Evolutionary conservation across 148 eudicot species (phyloP).

Genomic region (Suaeda aralocaspica): DNA sequence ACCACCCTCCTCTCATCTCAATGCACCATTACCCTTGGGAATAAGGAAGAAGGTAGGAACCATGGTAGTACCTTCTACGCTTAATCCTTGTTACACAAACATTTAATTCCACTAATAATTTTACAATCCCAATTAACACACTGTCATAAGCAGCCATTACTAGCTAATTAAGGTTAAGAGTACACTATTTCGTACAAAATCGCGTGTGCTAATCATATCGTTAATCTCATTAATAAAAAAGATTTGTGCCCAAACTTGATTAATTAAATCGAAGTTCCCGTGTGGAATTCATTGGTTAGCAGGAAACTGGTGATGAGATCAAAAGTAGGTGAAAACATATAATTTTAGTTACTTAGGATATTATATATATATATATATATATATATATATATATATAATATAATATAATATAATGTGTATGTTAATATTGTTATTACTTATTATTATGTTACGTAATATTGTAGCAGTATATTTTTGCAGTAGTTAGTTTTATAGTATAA

Average conservation of each 20-base stretch:
- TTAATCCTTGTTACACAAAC: not conserved
- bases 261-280: constrained; percentile 19
- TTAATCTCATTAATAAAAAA: not conserved
- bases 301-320: constrained; percentile 12
- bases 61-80: constrained; percentile 23
- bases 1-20: not conserved
- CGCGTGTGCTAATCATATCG: constrained; percentile 16
- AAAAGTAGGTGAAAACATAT: constrained; percentile 10
- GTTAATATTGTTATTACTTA: not conserved
- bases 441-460: no score
- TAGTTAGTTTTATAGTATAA: no score
- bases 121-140: constrained; percentile 22
- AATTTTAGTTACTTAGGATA: constrained; percentile 10
- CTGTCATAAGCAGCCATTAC: not conserved
- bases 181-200: constrained; percentile 20
- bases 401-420: no score
- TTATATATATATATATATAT: not conserved
- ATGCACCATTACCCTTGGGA: no score
- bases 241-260: not conserved
- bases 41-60: constrained; percentile 30
- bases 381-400: no score
- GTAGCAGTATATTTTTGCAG: not conserved
- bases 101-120: not conserved
- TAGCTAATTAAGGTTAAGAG: not conserved
- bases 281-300: constrained; percentile 24